Conservation (phyloP, 495 filamentous ascomycete species). For the Penicillium coprophilum region DNA sequence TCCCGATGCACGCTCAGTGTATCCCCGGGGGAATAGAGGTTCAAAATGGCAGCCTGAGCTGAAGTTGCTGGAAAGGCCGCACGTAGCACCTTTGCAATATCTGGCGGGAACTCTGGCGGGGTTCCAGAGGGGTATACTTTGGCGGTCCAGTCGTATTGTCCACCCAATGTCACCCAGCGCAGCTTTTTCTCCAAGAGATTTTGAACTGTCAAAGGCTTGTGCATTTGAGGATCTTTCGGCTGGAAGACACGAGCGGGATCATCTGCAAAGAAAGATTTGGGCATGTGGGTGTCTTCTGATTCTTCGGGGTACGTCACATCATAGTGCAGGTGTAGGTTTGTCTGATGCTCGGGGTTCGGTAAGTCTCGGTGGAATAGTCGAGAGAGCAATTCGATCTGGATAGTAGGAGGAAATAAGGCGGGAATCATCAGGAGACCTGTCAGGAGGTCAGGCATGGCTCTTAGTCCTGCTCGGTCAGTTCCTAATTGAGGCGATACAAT, state of each 20-base stretch:
- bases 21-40: conserved; percentile 85
- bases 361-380: conserved; percentile 79
- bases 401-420: conserved; percentile 61
- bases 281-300: conserved; percentile 8
- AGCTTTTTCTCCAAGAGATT: conserved; percentile 72
- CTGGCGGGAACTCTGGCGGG: conserved; percentile 72
- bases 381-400: conserved; percentile 66
- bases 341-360: conserved; percentile 68
- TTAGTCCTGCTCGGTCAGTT: conserved; percentile 23
- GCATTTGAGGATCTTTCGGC: conserved; percentile 64
- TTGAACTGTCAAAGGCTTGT: conserved; percentile 66
- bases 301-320: conserved; percentile 64
- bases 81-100: conserved; percentile 64
- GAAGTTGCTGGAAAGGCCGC: conserved; percentile 67
- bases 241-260: conserved; percentile 37
- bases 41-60: conserved; percentile 87
- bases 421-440: conserved; percentile 76
- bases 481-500: conserved; percentile 31
- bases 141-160: conserved; percentile 91
- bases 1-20: conserved; percentile 87
- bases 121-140: conserved; percentile 68
- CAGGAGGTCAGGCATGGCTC: conserved; percentile 23
- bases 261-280: conserved; percentile 53
- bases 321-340: conserved; percentile 85
- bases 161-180: conserved; percentile 90